A percentile compares a stretch with the other conserved stretches of the same genome.
phyloP scores from a whole-genome alignment of 345 rosid genomes.

The Zanthoxylum bungeanum region DNA sequence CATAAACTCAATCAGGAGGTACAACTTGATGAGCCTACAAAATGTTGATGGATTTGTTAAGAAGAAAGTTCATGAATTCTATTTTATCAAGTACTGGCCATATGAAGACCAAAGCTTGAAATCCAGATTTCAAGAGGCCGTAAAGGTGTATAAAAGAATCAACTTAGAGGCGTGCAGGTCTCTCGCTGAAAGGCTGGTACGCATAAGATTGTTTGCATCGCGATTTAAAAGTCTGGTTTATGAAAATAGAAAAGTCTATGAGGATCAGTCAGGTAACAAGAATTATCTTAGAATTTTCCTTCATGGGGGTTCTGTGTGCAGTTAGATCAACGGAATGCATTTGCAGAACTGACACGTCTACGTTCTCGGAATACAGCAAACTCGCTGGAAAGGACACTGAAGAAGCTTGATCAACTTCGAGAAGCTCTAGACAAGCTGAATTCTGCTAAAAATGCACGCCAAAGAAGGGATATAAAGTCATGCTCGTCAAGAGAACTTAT shows the following conservation, averaged over 20 bases:
- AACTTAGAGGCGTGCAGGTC: not conserved
- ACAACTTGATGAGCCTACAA: not conserved
- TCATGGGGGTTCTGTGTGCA: not conserved
- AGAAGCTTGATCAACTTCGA: not conserved
- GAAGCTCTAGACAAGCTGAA: constrained; percentile 8
- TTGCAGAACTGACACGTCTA: not conserved
- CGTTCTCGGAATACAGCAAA: not conserved
- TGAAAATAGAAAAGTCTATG: not conserved
- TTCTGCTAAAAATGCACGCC: constrained; percentile 11
- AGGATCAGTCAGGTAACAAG: not conserved
- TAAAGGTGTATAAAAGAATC: not conserved
- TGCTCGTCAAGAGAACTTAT: not conserved
- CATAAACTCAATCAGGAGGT: not conserved
- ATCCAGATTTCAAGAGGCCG: not conserved
- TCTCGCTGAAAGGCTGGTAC: not conserved
- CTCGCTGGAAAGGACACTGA: not conserved
- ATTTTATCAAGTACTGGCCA: not conserved
- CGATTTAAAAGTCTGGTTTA: not conserved
- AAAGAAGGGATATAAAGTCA: not conserved
- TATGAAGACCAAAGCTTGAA: not conserved
- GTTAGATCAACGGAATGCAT: not conserved
- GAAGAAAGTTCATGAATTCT: not conserved
- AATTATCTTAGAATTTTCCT: not conserved
- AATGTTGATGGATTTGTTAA: not conserved
- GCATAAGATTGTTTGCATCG: not conserved